Evolutionary conservation across 805 yeast genomes (phyloP).

Genomic region (Komagataella kurtzmanii): DNA sequence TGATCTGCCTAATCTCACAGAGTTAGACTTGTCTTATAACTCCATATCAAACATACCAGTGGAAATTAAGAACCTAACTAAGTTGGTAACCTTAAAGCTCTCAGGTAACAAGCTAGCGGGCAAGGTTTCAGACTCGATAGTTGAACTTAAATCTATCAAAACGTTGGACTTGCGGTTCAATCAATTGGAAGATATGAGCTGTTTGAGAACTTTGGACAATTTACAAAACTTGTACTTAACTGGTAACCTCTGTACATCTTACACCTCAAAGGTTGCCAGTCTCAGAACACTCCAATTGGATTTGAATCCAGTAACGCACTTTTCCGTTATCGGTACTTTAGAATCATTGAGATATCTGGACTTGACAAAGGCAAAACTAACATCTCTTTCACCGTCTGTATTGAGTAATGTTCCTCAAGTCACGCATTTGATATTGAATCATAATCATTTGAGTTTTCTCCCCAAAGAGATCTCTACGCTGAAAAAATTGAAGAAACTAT

Average conservation of each 20-base stretch:
- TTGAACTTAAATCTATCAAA: constrained; percentile 40
- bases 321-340: constrained; percentile 39
- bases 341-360: constrained; percentile 57
- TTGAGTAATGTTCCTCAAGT: constrained; percentile 48
- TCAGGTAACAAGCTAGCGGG: constrained; percentile 57
- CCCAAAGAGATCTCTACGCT: constrained; percentile 58
- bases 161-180: constrained; percentile 73
- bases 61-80: constrained; percentile 41
- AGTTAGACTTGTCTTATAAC: constrained; percentile 76
- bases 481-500: constrained; percentile 46
- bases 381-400: constrained; percentile 56
- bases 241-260: constrained; percentile 62
- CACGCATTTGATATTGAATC: constrained; percentile 64
- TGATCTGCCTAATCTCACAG: constrained; percentile 40
- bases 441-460: constrained; percentile 66
- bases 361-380: constrained; percentile 69
- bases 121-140: constrained; percentile 37
- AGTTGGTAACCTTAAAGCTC: constrained; percentile 56
- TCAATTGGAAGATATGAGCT: constrained; percentile 36
- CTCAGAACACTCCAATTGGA: constrained; percentile 62
- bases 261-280: constrained; percentile 47
- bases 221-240: constrained; percentile 64
- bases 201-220: constrained; percentile 41
- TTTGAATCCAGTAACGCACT: constrained; percentile 71
- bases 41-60: constrained; percentile 48